A percentile compares a stretch with the other conserved stretches of the same genome.
phyloP scores from a whole-genome alignment of 768 basidiomycete species.

The Cystobasidium tubakii region DNA sequence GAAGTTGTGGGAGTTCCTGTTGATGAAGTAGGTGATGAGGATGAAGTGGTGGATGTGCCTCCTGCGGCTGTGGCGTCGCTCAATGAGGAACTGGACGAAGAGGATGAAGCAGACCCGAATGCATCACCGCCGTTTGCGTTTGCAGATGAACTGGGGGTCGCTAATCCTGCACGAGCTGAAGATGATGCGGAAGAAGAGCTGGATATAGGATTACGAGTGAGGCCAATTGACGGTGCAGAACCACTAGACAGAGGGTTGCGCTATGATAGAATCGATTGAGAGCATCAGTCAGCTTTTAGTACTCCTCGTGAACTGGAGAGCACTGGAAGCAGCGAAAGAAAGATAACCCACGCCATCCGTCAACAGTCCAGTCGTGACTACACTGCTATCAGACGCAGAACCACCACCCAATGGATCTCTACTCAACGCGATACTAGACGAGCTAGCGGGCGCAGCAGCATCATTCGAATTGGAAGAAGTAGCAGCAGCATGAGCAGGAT shows the following conservation, averaged over 20 bases:
- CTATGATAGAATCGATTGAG: background rate
- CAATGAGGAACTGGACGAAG: conserved; percentile 5
- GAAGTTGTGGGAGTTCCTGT: background rate
- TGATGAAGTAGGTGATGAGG: background rate
- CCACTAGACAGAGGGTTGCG: background rate
- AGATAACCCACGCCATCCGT: conserved; percentile 17
- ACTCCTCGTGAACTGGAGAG: background rate
- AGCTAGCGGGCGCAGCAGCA: background rate
- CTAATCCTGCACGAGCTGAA: background rate
- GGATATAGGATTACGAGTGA: background rate
- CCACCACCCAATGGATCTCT: background rate
- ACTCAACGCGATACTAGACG: background rate
- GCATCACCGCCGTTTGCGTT: background rate
- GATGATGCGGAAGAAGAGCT: background rate
- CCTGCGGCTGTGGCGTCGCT: background rate
- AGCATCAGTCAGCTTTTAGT: background rate
- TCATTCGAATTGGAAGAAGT: background rate
- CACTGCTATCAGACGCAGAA: background rate
- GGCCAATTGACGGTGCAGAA: background rate
- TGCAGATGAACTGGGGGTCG: background rate
- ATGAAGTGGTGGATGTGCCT: background rate
- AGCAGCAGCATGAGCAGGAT: background rate
- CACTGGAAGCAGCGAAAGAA: background rate
- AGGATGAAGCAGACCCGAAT: background rate
- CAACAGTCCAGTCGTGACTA: conserved; percentile 26